A percentile compares a stretch with the other conserved stretches of the same genome.
Evolutionary conservation across 176 grass and related monocot species (phyloP).

Genomic region (Triticum urartu): DNA sequence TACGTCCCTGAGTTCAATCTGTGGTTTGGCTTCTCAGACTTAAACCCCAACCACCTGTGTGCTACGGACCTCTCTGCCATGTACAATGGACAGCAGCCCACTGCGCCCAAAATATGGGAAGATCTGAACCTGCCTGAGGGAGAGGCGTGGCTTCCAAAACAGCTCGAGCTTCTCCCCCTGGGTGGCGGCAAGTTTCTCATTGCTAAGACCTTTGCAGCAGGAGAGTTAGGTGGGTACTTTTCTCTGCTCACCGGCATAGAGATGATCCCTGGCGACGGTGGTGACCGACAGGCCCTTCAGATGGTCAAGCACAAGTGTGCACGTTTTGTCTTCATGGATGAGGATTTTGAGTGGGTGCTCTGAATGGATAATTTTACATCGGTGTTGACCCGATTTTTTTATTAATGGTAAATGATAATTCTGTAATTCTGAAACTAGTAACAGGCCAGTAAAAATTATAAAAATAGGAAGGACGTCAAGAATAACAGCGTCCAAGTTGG

Average conservation of each 20-base stretch:
- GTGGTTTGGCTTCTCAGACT: not conserved
- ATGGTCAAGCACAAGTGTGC: not conserved
- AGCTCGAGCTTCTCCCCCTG: not conserved
- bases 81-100: not conserved
- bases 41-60: not conserved
- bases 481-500: no score
- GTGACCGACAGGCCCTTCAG: not conserved
- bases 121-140: not conserved
- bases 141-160: not conserved
- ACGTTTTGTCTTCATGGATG: not conserved
- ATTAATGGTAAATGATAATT: no score
- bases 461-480: no score
- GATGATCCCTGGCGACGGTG: not conserved
- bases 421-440: no score
- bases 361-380: not conserved
- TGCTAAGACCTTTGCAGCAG: not conserved
- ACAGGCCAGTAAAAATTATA: no score
- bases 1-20: not conserved
- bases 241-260: not conserved
- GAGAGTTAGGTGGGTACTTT: not conserved
- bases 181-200: not conserved
- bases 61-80: not conserved
- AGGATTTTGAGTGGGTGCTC: not conserved
- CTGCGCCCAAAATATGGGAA: not conserved
- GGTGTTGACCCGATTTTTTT: no score